Evolutionary conservation across 768 basidiomycete genomes (phyloP), one percentile per base, ranked within the genome.

Genomic region (Mycena crocata): DNA sequence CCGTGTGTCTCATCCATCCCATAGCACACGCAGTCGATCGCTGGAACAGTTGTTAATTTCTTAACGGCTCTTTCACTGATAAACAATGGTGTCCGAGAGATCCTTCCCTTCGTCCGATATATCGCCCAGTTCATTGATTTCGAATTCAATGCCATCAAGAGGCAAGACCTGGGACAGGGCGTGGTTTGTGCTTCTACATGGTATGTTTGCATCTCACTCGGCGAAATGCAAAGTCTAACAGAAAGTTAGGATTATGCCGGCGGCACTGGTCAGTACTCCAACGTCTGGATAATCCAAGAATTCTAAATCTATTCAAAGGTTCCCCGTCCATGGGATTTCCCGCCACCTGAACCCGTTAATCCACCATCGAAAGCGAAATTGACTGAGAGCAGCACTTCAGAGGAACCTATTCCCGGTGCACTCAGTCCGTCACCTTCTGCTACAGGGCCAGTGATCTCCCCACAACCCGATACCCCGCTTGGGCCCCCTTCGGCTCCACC

Each of bases 111-210:
- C 74, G 83, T 94, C 71, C 92, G 69, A 32, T 95, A 94, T 79
- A 88, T 94, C 55, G 83, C 91, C 19, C 90, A 91, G 68, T 95
- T 88, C 77, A 80, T 93, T 69, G 91, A 95, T 69, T 88, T 86
- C 46, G 93, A 96, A 74, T 94, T 89, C 83, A 79, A 76, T 49
- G 61, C 83, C 42, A 92, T 96, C 74, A 83, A 86, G 72, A 79
- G 74, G 24, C 87, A 90, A 70, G 84, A 95, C 71, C 72, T 80
- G 55, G 94, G 94, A 1, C 76, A 87, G 72, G 94, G 94, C 23
- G 95, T 95, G 39, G 89, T 96, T 35, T 94, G 94, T 73, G 91
- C 93, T 52, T 91, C 94, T 8, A 96, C 94, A n/a, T 96, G 94
- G 93, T 90, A 72, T 30, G 83, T 77, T 35, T 15, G 48, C n/a